phyloP scores from a whole-genome alignment of 179 eudicot species.

The Spinacia oleracea region DNA sequence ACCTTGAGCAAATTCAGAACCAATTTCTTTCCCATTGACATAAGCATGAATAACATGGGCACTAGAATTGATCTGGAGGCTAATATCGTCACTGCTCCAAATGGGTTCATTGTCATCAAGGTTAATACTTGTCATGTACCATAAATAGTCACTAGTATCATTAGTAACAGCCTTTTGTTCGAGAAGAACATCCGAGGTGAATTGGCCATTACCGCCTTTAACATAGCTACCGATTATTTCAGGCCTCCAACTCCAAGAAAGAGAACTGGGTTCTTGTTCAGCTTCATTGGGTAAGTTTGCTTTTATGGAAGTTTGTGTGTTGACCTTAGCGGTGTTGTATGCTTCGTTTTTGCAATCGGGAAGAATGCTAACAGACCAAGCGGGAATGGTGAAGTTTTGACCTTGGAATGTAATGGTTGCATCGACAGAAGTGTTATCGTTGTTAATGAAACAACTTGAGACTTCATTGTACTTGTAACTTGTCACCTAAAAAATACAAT shows the following conservation, averaged over 20 bases:
- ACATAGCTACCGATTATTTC: constrained; percentile 31
- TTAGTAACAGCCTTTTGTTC: constrained; percentile 53
- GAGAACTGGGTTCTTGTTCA: constrained; percentile 40
- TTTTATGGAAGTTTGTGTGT: constrained; percentile 58
- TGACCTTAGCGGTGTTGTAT: constrained; percentile 84
- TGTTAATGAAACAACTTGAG: constrained; percentile 57
- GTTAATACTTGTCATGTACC: constrained; percentile 96
- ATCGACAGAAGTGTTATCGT: constrained; percentile 43
- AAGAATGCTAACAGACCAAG: constrained; percentile 81
- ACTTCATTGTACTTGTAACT: constrained; percentile 25
- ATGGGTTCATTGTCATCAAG: too few relatives aligned
- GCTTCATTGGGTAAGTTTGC: constrained; percentile 45
- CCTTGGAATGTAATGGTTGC: constrained; percentile 40
- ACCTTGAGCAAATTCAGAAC: too few relatives aligned
- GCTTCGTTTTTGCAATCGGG: constrained; percentile 55
- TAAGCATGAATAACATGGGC: too few relatives aligned
- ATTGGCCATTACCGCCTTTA: constrained; percentile 30
- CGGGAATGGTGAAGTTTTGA: constrained; percentile 38
- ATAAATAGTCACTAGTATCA: constrained; percentile 65
- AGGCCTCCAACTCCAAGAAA: constrained; percentile 57
- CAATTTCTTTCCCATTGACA: too few relatives aligned
- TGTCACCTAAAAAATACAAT: too few relatives aligned
- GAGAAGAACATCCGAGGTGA: constrained; percentile 30
- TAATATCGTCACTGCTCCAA: too few relatives aligned
- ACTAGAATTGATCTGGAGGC: too few relatives aligned